These are phyloP conservation scores for Phaseolus coccineus DNA, from an alignment of 331 rosid species.

Conservation along the genomic window DNA sequence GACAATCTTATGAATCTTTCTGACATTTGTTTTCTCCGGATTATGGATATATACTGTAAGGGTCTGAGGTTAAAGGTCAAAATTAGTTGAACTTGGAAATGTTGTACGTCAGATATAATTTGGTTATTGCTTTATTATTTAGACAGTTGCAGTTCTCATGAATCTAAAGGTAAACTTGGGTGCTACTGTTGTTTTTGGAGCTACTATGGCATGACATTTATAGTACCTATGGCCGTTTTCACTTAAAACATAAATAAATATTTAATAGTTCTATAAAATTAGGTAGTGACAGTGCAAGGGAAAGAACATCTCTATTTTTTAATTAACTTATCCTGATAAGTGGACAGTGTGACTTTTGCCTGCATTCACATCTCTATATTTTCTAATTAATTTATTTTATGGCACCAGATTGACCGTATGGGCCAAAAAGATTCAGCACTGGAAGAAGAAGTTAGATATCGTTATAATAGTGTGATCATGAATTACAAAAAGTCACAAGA, in stretches of 20 bases:
- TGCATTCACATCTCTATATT: constrained; percentile 32
- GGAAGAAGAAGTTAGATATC: constrained; percentile 91
- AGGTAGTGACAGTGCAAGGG: constrained; percentile 31
- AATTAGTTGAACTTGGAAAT: constrained; percentile 12
- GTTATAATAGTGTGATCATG: constrained; percentile 73
- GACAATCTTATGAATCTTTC: constrained; percentile 24
- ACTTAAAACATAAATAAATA: neutral
- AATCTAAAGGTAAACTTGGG: constrained; percentile 17
- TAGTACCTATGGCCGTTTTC: neutral
- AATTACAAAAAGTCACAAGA: constrained; percentile 96
- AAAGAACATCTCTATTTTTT: neutral
- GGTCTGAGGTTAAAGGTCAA: constrained; percentile 8
- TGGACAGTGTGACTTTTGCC: constrained; percentile 18
- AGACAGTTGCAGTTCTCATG: neutral
- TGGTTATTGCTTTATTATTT: constrained; percentile 19
- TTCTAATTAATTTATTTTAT: constrained; percentile 32
- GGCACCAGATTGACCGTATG: constrained; percentile 79
- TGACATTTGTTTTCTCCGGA: constrained; percentile 22
- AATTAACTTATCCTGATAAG: constrained; percentile 17
- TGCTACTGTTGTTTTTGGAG: neutral
- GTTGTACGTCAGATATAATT: constrained; percentile 27
- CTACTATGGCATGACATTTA: constrained; percentile 3
- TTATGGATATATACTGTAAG: neutral
- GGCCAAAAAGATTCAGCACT: constrained; percentile 74
- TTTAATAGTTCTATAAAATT: constrained; percentile 9